Base-by-base conservation (phyloP, 176 grass and related monocot genomes). In the Elymus sibiricus region DNA sequence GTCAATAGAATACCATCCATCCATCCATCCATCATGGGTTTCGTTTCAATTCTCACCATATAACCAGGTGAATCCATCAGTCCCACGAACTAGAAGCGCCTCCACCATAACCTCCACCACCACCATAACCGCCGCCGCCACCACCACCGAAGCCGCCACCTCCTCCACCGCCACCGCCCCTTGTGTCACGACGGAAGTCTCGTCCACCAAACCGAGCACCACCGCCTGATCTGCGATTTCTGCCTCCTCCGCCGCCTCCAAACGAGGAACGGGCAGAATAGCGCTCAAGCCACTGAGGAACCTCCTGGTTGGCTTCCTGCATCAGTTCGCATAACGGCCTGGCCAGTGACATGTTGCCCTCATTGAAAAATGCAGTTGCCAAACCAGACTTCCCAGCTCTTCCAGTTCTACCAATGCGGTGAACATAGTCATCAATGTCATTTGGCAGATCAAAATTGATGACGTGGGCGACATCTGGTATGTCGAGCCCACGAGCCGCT, bases 361-460 rank as follows among this genome's bases (percentile, higher is more conserved):
- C 94, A 0, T 97, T 94, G 86, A 94, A 97, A 70, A 97, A 97
- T 74, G 94, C 94, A 77, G 94, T 97, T 35, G 94, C 92, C 60
- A 97, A 11, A 62, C 94, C 92, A 78, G 67, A 81, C 72, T 94
- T 94, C 25, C 94, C 94, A 0, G 91, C 91, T 73, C 94, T 84
- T 5, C 94, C 94, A 31, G 94, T 96, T 88, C 94, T 86, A 35
- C 94, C 94, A 38, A 96, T 96, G 49, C 94, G 94, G 66, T 96
- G 94, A 70, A 97, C 92, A 31, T 94, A 94, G 63, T 97, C 94
- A 64, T 97, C 94, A 9, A 94, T 97, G 82, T 97, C 92, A 83
- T 97, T 97, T 47, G 95, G 95, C 51, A 97, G 87, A 71, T 97
- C 95, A 79, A 97, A 97, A 87, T 97, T 97, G 78, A 97, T 89